phyloP scores from a whole-genome alignment of 805 yeast species.

The Nakazawaea ambrosiae region DNA sequence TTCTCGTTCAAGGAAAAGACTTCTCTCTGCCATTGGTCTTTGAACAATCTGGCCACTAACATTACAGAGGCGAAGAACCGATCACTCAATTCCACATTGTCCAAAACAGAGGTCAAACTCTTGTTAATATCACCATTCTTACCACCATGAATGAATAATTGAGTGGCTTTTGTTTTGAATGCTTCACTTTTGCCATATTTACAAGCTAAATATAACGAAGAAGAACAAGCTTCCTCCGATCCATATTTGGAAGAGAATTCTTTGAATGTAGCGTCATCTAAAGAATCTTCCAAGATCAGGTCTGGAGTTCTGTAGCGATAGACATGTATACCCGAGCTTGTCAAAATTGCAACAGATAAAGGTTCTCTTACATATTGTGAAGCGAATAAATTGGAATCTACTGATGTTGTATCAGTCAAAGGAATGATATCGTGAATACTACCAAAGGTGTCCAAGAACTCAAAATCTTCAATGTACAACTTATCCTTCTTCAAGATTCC shows the following conservation, averaged over 20 bases:
- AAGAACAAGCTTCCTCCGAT: constrained; percentile 81
- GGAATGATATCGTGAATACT: constrained; percentile 68
- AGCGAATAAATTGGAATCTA: constrained; percentile 81
- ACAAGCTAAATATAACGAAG: constrained; percentile 79
- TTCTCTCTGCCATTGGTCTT: constrained; percentile 71
- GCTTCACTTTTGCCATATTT: constrained; percentile 55
- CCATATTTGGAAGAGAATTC: constrained; percentile 77
- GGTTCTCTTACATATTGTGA: constrained; percentile 70
- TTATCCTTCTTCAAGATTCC: constrained; percentile 73
- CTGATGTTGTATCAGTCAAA: constrained; percentile 62
- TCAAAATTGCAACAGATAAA: constrained; percentile 72
- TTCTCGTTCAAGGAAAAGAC: constrained; percentile 41
- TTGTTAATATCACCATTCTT: constrained; percentile 37
- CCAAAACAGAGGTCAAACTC: constrained; percentile 37
- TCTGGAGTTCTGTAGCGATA: constrained; percentile 78
- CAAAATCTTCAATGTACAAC: constrained; percentile 74
- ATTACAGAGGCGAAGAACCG: constrained; percentile 84
- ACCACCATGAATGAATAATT: constrained; percentile 47
- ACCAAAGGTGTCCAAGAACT: constrained; percentile 55
- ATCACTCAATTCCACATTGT: constrained; percentile 83
- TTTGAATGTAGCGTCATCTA: constrained; percentile 59
- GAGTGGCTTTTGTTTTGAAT: constrained; percentile 38
- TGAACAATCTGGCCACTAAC: constrained; percentile 68
- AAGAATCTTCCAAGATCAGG: constrained; percentile 56
- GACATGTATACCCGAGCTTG: constrained; percentile 69